phyloP scores from a whole-genome alignment of 1,139 yeast genomes.

The Taphrina wiesneri region DNA sequence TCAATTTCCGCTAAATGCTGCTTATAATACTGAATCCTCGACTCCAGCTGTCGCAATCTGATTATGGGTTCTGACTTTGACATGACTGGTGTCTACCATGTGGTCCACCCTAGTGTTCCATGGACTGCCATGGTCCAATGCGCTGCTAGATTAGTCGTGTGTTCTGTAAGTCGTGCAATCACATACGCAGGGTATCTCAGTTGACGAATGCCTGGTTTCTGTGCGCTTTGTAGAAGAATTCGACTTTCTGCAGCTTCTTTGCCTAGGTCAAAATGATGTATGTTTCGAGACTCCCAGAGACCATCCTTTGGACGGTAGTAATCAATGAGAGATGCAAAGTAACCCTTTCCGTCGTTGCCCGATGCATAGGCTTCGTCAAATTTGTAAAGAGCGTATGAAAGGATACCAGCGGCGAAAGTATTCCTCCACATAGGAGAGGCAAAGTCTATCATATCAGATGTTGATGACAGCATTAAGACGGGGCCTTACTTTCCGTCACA shows the following conservation, averaged over 20 bases:
- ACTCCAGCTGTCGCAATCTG: conserved; percentile 29
- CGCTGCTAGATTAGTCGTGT: conserved; percentile 3
- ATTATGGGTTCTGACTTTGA: conserved; percentile 19
- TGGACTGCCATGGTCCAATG: conserved; percentile 28
- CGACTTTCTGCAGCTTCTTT: conserved; percentile 24
- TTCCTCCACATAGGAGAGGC: conserved; percentile 31
- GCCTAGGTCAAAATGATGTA: conserved; percentile 26
- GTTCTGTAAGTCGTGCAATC: not conserved
- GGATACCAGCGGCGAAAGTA: conserved; percentile 6
- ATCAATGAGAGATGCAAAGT: conserved; percentile 13
- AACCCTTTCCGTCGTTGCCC: conserved; percentile 19
- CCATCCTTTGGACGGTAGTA: conserved; percentile 28
- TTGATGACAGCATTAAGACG: too few species aligned
- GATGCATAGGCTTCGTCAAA: conserved; percentile 28
- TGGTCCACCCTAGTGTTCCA: conserved; percentile 32
- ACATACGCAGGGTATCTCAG: conserved; percentile 32
- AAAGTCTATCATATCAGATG: conserved; percentile 4
- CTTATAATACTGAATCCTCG: conserved; percentile 4
- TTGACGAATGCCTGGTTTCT: conserved; percentile 18
- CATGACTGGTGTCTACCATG: conserved; percentile 26
- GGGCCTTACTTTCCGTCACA: conserved; percentile 11
- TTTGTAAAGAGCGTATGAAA: conserved; percentile 20
- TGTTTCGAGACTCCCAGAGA: conserved; percentile 26
- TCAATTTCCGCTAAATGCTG: conserved; percentile 13
- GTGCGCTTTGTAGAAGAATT: conserved; percentile 21